Evolutionary conservation across 116 monocot species (phyloP).

Genomic region (Papilionanthe hybrid): DNA sequence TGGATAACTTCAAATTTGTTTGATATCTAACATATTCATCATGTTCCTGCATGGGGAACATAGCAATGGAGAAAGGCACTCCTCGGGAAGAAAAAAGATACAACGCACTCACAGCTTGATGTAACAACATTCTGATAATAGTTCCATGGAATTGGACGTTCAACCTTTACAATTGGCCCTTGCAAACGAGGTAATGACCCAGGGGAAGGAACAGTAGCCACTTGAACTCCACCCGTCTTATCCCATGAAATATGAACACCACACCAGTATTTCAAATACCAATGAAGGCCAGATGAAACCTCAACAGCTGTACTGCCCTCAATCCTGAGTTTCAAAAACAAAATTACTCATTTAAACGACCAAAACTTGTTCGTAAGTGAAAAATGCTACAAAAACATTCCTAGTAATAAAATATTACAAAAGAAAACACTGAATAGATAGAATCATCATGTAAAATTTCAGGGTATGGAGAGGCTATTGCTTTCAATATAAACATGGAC

Average conservation of each 20-base stretch:
- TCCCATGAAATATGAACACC: conserved; percentile 58
- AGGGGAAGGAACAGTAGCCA: conserved; percentile 42
- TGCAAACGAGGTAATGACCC: conserved; percentile 58
- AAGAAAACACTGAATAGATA: background rate
- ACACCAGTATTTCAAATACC: conserved; percentile 79
- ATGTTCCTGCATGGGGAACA: background rate
- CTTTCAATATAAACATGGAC: background rate
- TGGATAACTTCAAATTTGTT: background rate
- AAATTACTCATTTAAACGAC: background rate
- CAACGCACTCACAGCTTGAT: conserved; percentile 73
- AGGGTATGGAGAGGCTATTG: background rate
- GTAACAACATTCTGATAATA: conserved; percentile 99
- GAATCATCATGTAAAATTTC: background rate
- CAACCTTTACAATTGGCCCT: conserved; percentile 35
- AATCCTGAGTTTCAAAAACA: conserved; percentile 40
- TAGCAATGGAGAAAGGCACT: background rate
- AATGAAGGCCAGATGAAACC: conserved; percentile 71
- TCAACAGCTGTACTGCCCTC: conserved; percentile 83
- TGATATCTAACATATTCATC: background rate
- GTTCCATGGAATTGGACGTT: conserved; percentile 86
- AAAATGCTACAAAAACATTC: background rate
- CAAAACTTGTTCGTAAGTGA: background rate
- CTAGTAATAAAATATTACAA: background rate
- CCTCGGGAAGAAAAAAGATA: background rate
- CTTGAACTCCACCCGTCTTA: conserved; percentile 51